Evolutionary conservation across 1,139 yeast genomes (phyloP), one percentile per base, ranked within the genome.

Genomic region (Diutina scorzettiae): DNA sequence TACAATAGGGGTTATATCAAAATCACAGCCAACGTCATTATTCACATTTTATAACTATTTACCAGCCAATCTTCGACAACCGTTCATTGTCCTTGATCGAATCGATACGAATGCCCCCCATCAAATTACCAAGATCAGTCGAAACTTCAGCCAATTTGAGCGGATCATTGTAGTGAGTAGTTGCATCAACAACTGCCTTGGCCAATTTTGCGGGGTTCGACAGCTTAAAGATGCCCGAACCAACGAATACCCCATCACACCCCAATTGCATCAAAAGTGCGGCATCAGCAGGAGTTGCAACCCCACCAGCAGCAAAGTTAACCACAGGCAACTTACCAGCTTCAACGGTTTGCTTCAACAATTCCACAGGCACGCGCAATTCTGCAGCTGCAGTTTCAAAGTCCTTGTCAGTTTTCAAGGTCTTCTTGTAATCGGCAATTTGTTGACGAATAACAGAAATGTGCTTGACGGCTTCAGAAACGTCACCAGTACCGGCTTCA

Each of bases 171-270:
- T 65, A 84, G 56, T 81, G 77, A 37, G 91, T 81, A 30, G 84
- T 86, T 20, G 93, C 87, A 56, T 81, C 78, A 43, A 84, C 95
- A 58, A 84, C 79, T 21, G 93, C 87, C 53, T 66, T 72, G 37
- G 95, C 95, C 53, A 84, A 70, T 58, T 74, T 73, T 54, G 72
- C 85, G 3, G 93, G 93, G 61, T 83, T 74, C 48, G 72, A 69
- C 40, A 85, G 77, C 59, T 79, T 78, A 73, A 84, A 84, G 50
- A 84, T 84, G 40, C 95, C 95, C 7, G 87, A 79, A n/a, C 95
- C 95, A 34, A 84, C 95, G 56, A 84, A 84, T 32, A 84, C 87
- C 49, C 95, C 95, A 56, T 84, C 94, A 58, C 87, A 81, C n/a
- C 95, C 95, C 53, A 83, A 68, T 61, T 83, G 89, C 94, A 84